Evolutionary conservation across 306 rosid species (phyloP), one percentile per base, ranked within the genome.

Genomic region (Cercis canadensis): DNA sequence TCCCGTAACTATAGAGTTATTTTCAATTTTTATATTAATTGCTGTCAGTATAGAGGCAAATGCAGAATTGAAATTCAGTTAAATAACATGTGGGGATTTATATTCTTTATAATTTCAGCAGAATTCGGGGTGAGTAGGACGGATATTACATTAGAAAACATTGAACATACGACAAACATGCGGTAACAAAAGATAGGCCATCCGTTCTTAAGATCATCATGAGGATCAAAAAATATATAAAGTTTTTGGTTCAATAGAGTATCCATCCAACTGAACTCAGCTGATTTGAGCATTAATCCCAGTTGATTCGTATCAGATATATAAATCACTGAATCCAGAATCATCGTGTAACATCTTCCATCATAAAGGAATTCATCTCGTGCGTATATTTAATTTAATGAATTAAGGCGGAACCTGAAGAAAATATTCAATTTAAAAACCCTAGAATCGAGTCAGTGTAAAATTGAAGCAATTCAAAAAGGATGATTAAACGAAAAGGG

Each of bases 211-310:
- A 39, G 18, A 62, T 62, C 37, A 62, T 18, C 12, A 44, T 8
- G 52, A 19, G 11, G 45, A 32, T 57, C 29, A 1, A 24, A 24
- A 5, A 54, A 53, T 39, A n/a, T n/a, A n/a, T n/a, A n/a, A n/a
- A n/a, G n/a, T 5, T 54, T 58, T 44, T 44, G 21, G 62, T 63
- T 52, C 65, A 57, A 50, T 8, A 21, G 41, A 67, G 7, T 9
- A 37, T 3, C 8, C n/a, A 33, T 55, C 45, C 16, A 62, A 59
- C 29, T 47, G 44, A 64, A 74, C 68, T 74, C 34, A 78, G 80
- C 75, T 82, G 4, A 52, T 9, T 34, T 29, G n/a, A 6, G 31
- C 53, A 45, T 11, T 15, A 77, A 49, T 69, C 62, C 43, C 2
- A 21, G 55, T 54, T 46, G 16, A 76, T 56, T 10, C 29, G 15